Conservation (phyloP, 495 filamentous ascomycete genomes). For the Tuber brumale region DNA sequence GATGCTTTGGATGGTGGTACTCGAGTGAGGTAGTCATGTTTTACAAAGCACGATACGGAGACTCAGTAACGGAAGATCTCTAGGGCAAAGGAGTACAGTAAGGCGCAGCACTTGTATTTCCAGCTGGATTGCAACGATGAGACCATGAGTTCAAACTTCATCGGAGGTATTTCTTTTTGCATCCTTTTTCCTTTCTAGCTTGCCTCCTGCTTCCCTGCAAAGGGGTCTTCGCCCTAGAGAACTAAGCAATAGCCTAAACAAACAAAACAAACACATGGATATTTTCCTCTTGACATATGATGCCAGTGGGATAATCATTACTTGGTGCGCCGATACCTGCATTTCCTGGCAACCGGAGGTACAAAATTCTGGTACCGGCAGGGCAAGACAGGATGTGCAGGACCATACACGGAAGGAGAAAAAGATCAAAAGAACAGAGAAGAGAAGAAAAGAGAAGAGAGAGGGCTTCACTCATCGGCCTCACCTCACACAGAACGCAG, state of each 20-base stretch:
- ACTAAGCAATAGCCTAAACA: background rate
- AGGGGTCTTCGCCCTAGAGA: background rate
- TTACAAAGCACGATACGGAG: background rate
- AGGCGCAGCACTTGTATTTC: background rate
- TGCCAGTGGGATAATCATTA: background rate
- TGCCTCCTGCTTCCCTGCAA: background rate
- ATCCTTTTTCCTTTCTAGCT: background rate
- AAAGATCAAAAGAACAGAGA: background rate
- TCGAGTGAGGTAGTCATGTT: background rate
- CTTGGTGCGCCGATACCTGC: background rate
- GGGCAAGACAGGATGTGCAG: background rate
- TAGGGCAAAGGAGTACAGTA: background rate
- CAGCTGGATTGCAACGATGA: background rate
- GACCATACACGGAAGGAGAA: background rate
- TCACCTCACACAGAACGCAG: background rate
- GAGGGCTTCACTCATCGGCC: background rate
- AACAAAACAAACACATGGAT: background rate
- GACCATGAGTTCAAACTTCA: background rate
- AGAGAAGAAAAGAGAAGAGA: background rate
- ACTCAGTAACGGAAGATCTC: background rate
- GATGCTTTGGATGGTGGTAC: background rate
- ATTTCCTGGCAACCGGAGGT: background rate
- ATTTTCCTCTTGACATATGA: background rate
- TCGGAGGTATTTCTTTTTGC: constrained; percentile 1
- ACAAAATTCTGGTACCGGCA: background rate